Base-by-base conservation (phyloP, 2,329 filamentous ascomycete species). In the Thielaviopsis cerberus region DNA sequence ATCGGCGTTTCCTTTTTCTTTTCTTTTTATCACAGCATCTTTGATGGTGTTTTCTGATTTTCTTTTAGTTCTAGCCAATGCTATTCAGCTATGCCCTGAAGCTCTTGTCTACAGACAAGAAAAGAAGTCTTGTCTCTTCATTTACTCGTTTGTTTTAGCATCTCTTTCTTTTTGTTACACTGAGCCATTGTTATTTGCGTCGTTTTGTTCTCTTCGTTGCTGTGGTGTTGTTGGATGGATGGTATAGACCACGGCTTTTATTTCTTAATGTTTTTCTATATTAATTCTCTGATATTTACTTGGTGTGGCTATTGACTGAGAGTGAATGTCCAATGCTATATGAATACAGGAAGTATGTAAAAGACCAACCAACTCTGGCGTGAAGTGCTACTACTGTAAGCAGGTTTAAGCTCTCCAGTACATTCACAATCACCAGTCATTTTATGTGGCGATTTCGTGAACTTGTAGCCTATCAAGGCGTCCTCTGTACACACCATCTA, bases 1-100 rank as follows among this genome's bases (percentile, higher is more conserved):
- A 53, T 57, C 22, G 51, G 56, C 56, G 51, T 57, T 57, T 48
- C n/a, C n/a, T 20, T 27, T 20, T 53, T 20, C 53, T 57, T n/a
- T 37, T 51, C 45, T 57, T 57, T 13, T 11, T 45, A 8, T 50
- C 11, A 34, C 24, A 24, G 20, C 30, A 55, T 41, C 23, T 30
- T 53, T 23, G 5, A 30, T 5, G 5, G 11, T 30, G 27, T 30
- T 56, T 10, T 55, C 25, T 55, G 24, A 30, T 54, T 54, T 58
- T n/a, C 7, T 52, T 23, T 45, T 15, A 25, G 5, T 22, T 26
- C 20, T 22, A 24, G 17, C 10, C n/a, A 20, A 26, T 11, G 15
- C 20, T 20, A 54, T 37, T 26, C 25, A n/a, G 51, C 45, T 23
- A 34, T 58, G 15, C 51, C 24, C 53, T 54, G 41, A 41, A 41